A percentile compares a stretch with the other conserved stretches of the same genome.
These are phyloP conservation scores for Fistulifera solaris DNA, from an alignment of 108 stramenopile species.

Conservation along the genomic window DNA sequence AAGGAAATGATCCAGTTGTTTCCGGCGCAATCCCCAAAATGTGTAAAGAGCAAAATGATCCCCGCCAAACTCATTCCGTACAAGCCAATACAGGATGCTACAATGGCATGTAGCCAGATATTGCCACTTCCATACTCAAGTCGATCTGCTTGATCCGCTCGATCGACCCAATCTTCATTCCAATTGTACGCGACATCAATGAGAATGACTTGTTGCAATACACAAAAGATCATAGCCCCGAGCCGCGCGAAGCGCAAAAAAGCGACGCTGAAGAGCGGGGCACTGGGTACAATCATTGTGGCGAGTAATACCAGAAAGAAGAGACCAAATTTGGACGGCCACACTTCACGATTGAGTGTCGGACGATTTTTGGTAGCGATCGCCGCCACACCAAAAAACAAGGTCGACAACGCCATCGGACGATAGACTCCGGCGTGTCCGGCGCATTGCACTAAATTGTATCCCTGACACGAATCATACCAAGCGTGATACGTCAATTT, in stretches of 20 bases:
- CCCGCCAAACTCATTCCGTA: conserved; percentile 44
- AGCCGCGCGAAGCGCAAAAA: conserved; percentile 62
- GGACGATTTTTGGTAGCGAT: conserved; percentile 41
- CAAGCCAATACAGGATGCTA: conserved; percentile 44
- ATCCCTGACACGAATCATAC: conserved; percentile 53
- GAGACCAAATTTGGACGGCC: conserved; percentile 73
- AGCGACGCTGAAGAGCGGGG: conserved; percentile 45
- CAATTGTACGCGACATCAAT: conserved; percentile 83
- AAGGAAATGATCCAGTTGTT: conserved; percentile 78
- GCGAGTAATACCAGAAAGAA: conserved; percentile 47
- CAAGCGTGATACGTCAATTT: conserved; percentile 49
- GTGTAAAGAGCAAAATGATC: conserved; percentile 71
- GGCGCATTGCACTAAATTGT: conserved; percentile 52
- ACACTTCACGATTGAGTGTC: conserved; percentile 47
- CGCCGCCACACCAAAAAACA: conserved; percentile 58
- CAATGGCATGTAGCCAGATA: conserved; percentile 62
- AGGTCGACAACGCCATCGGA: conserved; percentile 44
- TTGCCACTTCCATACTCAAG: conserved; percentile 56
- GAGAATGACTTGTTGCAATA: conserved; percentile 75
- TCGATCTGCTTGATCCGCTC: conserved; percentile 59
- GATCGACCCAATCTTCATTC: conserved; percentile 80
- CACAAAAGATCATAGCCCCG: conserved; percentile 53
- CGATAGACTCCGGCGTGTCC: conserved; percentile 78
- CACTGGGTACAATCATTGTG: conserved; percentile 49
- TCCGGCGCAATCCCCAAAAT: conserved; percentile 60